Evolutionary conservation across 176 grass and related monocot species (phyloP).

Genomic region (Phyllostachys edulis): DNA sequence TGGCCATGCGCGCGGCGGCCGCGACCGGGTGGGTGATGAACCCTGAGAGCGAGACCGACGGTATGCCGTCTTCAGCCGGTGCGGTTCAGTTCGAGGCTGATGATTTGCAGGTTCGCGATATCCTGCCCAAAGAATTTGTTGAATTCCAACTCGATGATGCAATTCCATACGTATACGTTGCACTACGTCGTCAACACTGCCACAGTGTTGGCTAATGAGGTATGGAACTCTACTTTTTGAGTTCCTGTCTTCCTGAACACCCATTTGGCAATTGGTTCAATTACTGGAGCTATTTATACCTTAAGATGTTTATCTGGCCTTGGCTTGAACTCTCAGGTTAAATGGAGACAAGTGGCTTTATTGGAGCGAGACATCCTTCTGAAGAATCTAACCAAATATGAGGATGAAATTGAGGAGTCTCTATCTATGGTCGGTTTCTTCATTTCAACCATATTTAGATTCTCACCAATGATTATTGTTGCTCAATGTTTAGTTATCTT

Average conservation of each 20-base stretch:
- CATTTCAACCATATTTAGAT: slow-evolving; percentile 22
- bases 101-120: slow-evolving; percentile 46
- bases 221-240: not conserved
- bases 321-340: slow-evolving; percentile 50
- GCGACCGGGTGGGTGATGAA: slow-evolving; percentile 53
- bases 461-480: not conserved
- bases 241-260: not conserved
- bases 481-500: slow-evolving; percentile 2
- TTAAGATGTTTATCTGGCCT: not conserved
- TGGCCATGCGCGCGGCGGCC: slow-evolving; percentile 24
- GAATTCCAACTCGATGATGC: too few relatives aligned
- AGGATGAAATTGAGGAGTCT: slow-evolving; percentile 67
- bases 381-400: slow-evolving; percentile 71
- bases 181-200: too few relatives aligned
- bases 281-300: not conserved
- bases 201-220: slow-evolving; percentile 76
- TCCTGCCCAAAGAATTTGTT: too few relatives aligned
- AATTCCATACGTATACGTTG: too few relatives aligned
- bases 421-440: slow-evolving; percentile 70
- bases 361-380: slow-evolving; percentile 71
- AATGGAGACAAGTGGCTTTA: slow-evolving; percentile 64
- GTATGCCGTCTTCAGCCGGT: slow-evolving; percentile 18
- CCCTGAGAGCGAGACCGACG: slow-evolving; percentile 57
- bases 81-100: slow-evolving; percentile 34
- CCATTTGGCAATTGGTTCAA: not conserved